These are phyloP conservation scores for Suillus lakei DNA, from an alignment of 768 basidiomycete species.

Conservation along the genomic window DNA sequence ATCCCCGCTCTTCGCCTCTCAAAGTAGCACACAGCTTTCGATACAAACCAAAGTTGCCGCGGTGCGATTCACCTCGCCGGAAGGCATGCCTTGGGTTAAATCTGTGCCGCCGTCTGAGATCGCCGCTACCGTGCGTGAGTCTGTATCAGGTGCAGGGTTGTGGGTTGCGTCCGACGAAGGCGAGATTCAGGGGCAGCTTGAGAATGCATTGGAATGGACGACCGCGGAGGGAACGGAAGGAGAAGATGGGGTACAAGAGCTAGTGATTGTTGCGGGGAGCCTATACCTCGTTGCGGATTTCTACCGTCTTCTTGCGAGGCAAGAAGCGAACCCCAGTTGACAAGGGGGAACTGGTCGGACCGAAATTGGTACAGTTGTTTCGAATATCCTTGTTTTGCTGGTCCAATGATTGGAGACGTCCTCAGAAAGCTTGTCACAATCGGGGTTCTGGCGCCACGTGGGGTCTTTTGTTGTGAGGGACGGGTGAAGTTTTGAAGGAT, in stretches of 20 bases:
- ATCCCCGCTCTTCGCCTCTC: conserved; percentile 60
- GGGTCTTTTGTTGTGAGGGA: not conserved
- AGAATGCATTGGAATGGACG: conserved; percentile 56
- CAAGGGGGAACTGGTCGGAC: not conserved
- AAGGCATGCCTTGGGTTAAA: conserved; percentile 95
- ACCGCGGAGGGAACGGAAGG: conserved; percentile 3
- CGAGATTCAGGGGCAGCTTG: conserved; percentile 40
- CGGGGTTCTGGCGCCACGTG: not conserved
- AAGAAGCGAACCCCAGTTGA: not conserved
- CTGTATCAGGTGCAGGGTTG: conserved; percentile 51
- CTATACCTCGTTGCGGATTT: conserved; percentile 94
- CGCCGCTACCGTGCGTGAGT: conserved; percentile 43
- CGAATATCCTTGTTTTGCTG: not conserved
- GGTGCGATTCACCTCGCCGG: conserved; percentile 72
- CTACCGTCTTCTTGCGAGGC: conserved; percentile 56
- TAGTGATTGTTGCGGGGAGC: conserved; percentile 87
- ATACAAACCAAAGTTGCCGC: conserved; percentile 56
- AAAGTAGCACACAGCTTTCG: conserved; percentile 27
- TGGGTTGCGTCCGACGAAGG: conserved; percentile 46
- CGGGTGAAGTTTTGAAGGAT: not conserved
- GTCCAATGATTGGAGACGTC: not conserved
- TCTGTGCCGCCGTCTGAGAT: conserved; percentile 60
- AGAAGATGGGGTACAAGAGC: conserved; percentile 30
- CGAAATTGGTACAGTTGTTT: not conserved
- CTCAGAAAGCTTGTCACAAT: not conserved